Conservation (phyloP, 495 filamentous ascomycete genomes). For the Clavariopsis aquatica region DNA sequence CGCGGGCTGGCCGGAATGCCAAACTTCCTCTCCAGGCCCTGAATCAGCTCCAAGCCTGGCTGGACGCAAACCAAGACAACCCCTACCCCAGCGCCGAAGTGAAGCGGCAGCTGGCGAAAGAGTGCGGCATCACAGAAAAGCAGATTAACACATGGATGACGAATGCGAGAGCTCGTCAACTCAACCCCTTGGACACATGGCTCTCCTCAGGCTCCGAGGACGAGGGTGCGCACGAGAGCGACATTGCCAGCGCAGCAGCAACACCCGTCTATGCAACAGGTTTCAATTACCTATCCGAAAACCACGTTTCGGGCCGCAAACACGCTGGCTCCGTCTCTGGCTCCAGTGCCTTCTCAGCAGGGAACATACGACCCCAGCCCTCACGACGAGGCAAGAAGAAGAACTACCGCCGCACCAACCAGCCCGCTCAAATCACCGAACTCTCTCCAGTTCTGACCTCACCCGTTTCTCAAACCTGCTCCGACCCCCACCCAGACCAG, state of each 20-base stretch:
- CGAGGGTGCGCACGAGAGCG: conserved; percentile 25
- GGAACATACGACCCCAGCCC: background rate
- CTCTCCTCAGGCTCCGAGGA: conserved; percentile 29
- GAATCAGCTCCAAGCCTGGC: conserved; percentile 33
- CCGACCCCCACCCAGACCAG: conserved; percentile 3
- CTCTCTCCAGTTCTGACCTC: conserved; percentile 5
- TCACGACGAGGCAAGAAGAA: conserved; percentile 37
- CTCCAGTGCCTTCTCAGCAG: conserved; percentile 23
- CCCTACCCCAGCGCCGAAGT: conserved; percentile 31
- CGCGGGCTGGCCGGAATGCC: conserved; percentile 29
- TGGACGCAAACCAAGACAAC: conserved; percentile 30
- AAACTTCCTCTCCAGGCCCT: conserved; percentile 33
- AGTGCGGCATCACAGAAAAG: conserved; percentile 36
- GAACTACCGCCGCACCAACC: conserved; percentile 24
- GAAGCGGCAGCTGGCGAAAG: conserved; percentile 28
- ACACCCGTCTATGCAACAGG: conserved; percentile 12
- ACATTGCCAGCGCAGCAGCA: conserved; percentile 22
- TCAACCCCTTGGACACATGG: conserved; percentile 32
- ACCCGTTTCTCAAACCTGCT: background rate
- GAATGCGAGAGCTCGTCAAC: conserved; percentile 33
- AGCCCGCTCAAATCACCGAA: conserved; percentile 1
- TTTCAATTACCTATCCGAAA: conserved; percentile 8
- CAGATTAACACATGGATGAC: conserved; percentile 36
- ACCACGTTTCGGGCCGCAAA: background rate
- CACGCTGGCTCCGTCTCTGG: conserved; percentile 26